phyloP scores from a whole-genome alignment of 2,329 filamentous ascomycete species.

The Colletotrichum nymphaeae region DNA sequence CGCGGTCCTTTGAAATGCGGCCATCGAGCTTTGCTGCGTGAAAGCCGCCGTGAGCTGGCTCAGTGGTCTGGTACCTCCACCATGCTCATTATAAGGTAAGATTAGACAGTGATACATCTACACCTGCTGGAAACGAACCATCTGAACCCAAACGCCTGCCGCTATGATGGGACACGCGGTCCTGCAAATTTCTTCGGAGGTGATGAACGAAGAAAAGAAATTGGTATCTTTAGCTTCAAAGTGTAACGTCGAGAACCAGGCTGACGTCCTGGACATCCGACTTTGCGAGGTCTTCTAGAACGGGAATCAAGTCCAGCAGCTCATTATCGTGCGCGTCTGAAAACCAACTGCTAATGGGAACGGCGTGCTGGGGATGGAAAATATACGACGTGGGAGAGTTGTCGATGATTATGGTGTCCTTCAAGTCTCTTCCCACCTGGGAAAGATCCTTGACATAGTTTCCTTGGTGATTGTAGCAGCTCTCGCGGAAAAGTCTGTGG shows the following conservation, averaged over 20 bases:
- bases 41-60: slow-evolving; percentile 33
- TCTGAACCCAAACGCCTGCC: slow-evolving; percentile 66
- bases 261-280: slow-evolving; percentile 94
- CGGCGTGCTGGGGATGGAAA: slow-evolving; percentile 98
- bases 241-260: slow-evolving; percentile 92
- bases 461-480: slow-evolving; percentile 98
- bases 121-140: slow-evolving; percentile 56
- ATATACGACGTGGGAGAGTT: slow-evolving; percentile 99
- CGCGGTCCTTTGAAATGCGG: slow-evolving; percentile 29
- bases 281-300: slow-evolving; percentile 95
- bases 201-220: slow-evolving; percentile 46
- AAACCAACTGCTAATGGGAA: slow-evolving; percentile 99
- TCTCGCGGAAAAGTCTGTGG: slow-evolving; percentile 95
- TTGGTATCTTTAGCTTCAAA: slow-evolving; percentile 59
- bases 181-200: slow-evolving; percentile 37
- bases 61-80: slow-evolving; percentile 33
- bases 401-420: slow-evolving; percentile 99
- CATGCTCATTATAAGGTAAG: slow-evolving; percentile 53
- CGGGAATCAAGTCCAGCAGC: slow-evolving; percentile 94
- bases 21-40: slow-evolving; percentile 39
- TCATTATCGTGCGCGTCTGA: slow-evolving; percentile 99
- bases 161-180: slow-evolving; percentile 57
- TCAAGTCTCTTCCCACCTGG: slow-evolving; percentile 93
- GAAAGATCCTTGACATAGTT: slow-evolving; percentile 99
- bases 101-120: slow-evolving; percentile 65